Evolutionary conservation across 768 basidiomycete genomes (phyloP), one percentile per base, ranked within the genome.

Genomic region (Candolleomyces efflorescens): DNA sequence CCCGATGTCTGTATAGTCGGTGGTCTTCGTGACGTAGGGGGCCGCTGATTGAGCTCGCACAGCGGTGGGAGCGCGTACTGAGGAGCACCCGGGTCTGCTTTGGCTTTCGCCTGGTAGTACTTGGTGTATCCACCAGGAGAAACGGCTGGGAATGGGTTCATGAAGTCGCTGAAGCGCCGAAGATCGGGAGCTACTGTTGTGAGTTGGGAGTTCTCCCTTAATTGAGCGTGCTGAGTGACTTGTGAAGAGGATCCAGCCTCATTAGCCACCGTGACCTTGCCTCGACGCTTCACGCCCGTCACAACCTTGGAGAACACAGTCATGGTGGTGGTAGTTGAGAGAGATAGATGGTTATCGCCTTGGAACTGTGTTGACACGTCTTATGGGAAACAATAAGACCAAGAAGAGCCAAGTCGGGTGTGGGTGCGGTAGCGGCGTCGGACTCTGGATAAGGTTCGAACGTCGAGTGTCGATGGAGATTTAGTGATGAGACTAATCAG

Each of bases 41-140:
- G 60, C 62, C 36, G 63, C 58, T 54, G 39, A 44, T 58, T 58
- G 18, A 58, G 37, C 26, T 45, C 41, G 37, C 56, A 58, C 3
- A 58, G 41, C 41, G 45, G 10, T 7, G 58, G 58, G 12, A 54
- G 56, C n/a, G 50, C 50, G 24, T 27, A 58, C 24, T 51, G 50
- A n/a, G 13, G 64, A 52, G 49, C 55, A 43, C 36, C 37, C 20
- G 56, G 24, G 18, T 37, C 36, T 18, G 15, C 51, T 27, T 27
- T 54, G 32, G 11, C 62, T 54, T 65, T 63, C 13, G 59, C 60
- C 45, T 64, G 62, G 60, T 78, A 79, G 58, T 75, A 79, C 58
- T 65, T 68, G 22, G 61, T 71, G 64, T 79, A 79, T n/a, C 76
- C 76, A 17, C 78, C 78, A 22, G 66, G 63, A 2, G 71, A 66